phyloP scores from a whole-genome alignment of 2,329 filamentous ascomycete genomes.

The Colletotrichum destructivum region DNA sequence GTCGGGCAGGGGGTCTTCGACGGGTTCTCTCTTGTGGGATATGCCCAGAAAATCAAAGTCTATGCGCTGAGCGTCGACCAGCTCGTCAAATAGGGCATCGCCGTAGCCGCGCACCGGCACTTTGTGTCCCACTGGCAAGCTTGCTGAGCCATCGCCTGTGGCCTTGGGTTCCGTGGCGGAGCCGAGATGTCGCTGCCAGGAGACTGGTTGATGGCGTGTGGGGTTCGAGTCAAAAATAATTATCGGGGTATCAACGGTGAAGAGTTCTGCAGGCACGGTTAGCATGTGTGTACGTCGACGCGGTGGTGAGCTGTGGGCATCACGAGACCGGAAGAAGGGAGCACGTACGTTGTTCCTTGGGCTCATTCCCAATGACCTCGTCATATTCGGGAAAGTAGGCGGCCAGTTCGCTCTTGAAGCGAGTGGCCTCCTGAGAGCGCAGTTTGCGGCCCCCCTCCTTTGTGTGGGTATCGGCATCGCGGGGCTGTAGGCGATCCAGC shows the following conservation, averaged over 20 bases:
- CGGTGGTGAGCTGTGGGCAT: not conserved
- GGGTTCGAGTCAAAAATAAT: conserved; percentile 73
- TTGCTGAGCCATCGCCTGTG: conserved; percentile 11
- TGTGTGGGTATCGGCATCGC: conserved; percentile 57
- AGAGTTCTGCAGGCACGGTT: conserved; percentile 70
- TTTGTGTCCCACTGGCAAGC: conserved; percentile 39
- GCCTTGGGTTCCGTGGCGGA: not conserved
- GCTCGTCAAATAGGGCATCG: conserved; percentile 69
- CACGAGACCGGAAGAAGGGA: not conserved
- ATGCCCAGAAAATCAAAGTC: conserved; percentile 69
- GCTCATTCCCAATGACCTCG: conserved; percentile 89
- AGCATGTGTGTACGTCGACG: conserved; percentile 13
- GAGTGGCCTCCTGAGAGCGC: conserved; percentile 86
- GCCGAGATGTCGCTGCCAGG: conserved; percentile 32
- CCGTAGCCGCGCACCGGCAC: conserved; percentile 67
- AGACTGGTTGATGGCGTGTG: conserved; percentile 40
- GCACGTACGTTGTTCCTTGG: conserved; percentile 81
- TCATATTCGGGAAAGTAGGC: conserved; percentile 96
- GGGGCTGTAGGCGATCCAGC: conserved; percentile 69
- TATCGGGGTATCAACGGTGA: conserved; percentile 82
- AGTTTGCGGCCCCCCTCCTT: conserved; percentile 81
- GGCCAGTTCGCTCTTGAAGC: conserved; percentile 92
- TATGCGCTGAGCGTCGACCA: conserved; percentile 70
- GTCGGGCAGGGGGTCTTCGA: conserved; percentile 71
- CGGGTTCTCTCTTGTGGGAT: conserved; percentile 59